A percentile compares a stretch with the other conserved stretches of the same genome.
phyloP scores from a whole-genome alignment of 2,329 filamentous ascomycete species.

The Tolypocladium capitatum region DNA sequence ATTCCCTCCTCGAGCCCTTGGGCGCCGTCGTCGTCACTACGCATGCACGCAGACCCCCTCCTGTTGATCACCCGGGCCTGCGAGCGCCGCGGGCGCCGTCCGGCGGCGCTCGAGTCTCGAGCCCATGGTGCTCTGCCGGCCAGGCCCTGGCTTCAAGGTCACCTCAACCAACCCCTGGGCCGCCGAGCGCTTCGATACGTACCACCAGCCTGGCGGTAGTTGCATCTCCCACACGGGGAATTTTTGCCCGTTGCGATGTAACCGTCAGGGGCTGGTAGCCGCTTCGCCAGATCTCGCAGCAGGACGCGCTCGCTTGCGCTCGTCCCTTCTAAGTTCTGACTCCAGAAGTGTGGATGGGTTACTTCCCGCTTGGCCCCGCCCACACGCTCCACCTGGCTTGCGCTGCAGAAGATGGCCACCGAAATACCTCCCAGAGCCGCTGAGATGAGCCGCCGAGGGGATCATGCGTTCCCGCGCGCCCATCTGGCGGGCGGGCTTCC shows the following conservation, averaged over 20 bases:
- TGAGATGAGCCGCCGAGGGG: background rate
- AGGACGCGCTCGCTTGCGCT: background rate
- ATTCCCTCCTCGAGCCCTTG: background rate
- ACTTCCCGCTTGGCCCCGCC: conserved; percentile 10
- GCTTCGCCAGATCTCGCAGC: conserved; percentile 8
- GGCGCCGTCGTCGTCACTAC: background rate
- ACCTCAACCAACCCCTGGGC: background rate
- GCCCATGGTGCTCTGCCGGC: background rate
- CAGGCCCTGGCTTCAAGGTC: background rate
- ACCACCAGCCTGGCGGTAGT: conserved; percentile 1
- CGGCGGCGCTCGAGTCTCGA: too few species aligned
- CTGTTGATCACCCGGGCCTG: background rate
- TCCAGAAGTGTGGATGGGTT: conserved; percentile 8
- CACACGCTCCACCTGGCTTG: conserved; percentile 2
- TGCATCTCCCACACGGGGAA: conserved; percentile 7
- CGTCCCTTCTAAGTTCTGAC: conserved; percentile 4
- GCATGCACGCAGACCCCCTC: background rate
- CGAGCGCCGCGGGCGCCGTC: background rate
- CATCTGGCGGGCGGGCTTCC: conserved; percentile 1
- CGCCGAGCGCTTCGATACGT: background rate
- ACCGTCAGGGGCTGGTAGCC: conserved; percentile 10
- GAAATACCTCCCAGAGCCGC: conserved; percentile 2
- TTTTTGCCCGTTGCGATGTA: conserved; percentile 11
- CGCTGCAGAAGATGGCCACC: conserved; percentile 1
- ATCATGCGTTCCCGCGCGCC: background rate